These are phyloP conservation scores for Annulohypoxylon nitens DNA, from an alignment of 495 filamentous ascomycete species.

Conservation along the genomic window DNA sequence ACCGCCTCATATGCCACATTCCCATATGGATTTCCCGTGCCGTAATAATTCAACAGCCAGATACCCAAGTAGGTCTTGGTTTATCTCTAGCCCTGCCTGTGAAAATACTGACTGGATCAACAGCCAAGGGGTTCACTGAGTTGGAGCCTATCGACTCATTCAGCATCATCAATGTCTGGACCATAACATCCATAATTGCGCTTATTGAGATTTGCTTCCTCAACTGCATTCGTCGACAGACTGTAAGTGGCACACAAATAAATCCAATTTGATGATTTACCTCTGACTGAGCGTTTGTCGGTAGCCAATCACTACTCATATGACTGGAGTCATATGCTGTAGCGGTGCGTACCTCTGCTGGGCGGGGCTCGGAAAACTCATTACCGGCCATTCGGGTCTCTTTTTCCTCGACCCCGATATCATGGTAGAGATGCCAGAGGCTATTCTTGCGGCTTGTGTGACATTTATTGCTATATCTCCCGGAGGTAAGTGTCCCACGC, in stretches of 20 bases:
- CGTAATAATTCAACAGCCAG: constrained; percentile 14
- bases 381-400: constrained; percentile 61
- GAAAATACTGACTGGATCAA: constrained; percentile 10
- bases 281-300: constrained; percentile 22
- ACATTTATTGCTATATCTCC: constrained; percentile 54
- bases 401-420: constrained; percentile 63
- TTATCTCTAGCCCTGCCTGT: not conserved
- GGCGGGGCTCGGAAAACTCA: constrained; percentile 60
- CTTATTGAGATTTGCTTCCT: constrained; percentile 61
- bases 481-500: constrained; percentile 50
- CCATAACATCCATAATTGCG: constrained; percentile 57
- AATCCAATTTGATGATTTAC: not conserved
- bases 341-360: constrained; percentile 61
- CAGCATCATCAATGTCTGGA: constrained; percentile 61
- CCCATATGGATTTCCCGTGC: constrained; percentile 2
- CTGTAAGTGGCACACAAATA: constrained; percentile 50
- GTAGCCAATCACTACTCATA: constrained; percentile 56
- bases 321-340: constrained; percentile 54
- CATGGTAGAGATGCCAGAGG: constrained; percentile 45
- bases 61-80: constrained; percentile 40
- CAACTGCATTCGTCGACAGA: constrained; percentile 64
- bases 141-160: constrained; percentile 56
- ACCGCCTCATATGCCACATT: constrained; percentile 39
- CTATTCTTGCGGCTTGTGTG: constrained; percentile 52
- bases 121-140: constrained; percentile 51